Base-by-base conservation (phyloP, 2,329 filamentous ascomycete genomes). In the Scytalidium lignicola region DNA sequence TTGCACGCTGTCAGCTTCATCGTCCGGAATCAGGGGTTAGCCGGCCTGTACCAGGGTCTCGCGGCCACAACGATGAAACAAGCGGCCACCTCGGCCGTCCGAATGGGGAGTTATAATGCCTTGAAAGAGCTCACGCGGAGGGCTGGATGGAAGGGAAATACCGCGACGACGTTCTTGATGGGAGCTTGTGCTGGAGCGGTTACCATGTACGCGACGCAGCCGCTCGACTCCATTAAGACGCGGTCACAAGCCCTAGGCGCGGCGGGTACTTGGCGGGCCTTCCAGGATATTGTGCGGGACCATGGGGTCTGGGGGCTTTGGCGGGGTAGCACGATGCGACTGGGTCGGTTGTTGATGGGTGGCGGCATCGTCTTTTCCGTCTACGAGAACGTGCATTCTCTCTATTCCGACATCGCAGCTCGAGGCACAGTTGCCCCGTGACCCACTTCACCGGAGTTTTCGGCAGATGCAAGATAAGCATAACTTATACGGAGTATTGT, bases 311-410 rank as follows among this genome's bases (percentile, higher is more conserved):
- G 68, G 37, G 82, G 77, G 0, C 80, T 86, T 52, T 87, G 83
- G 83, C 79, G 76, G 51, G 83, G 83, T 1, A 86, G 82, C 28
- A 79, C 80, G 0, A 86, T 87, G 83, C 71, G 84, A 49, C 59
- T 87, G 20, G 82, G 82, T 0, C 65, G 83, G 52, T 74, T 83
- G 3, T 72, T 86, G 1, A 73, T 86, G 41, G 82, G 79, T 55
- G 83, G 83, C n/a, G 82, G 83, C 0, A 83, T 85, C 49, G 63
- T 85, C 7, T 28, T 28, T 13, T 7, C 7, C 13, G 13, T 28
- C 13, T 28, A 28, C 26, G 26, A 28, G 13, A 7, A 28, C 7
- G 26, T 28, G 7, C 7, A 7, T 28, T 28, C 26, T 28, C 13
- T 28, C 13, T 28, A n/a, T n/a, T n/a, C n/a, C n/a, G n/a, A n/a